These are phyloP conservation scores for Carex littledalei DNA, from an alignment of 176 grass and related monocot genomes.

Conservation along the genomic window DNA sequence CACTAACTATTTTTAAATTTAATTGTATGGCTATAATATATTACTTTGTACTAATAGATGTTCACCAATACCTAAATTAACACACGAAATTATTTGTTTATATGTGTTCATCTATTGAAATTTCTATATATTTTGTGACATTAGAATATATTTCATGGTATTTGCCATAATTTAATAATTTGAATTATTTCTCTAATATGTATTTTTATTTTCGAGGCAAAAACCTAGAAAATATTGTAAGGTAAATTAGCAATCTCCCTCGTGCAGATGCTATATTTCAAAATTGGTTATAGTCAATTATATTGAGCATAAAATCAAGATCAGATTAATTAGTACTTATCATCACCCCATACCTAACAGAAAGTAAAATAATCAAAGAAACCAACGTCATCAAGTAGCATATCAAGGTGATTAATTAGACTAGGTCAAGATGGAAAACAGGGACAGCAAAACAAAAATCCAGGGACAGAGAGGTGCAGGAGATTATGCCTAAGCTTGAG, in stretches of 20 bases:
- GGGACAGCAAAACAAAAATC: background rate
- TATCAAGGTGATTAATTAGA: background rate
- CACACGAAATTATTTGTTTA: no score
- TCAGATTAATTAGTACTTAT: background rate
- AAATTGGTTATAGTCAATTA: background rate
- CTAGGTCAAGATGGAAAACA: constrained; percentile 9
- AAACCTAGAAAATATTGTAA: no score
- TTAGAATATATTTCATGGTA: no score
- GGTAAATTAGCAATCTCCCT: background rate
- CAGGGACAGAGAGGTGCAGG: background rate
- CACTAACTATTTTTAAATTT: no score
- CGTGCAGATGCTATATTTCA: background rate
- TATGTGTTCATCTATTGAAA: no score
- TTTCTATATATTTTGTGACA: no score
- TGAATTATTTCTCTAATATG: no score
- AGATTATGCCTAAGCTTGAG: constrained; percentile 7
- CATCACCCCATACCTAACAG: background rate
- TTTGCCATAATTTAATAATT: no score
- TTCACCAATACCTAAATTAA: no score
- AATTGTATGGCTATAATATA: no score
- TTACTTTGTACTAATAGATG: no score
- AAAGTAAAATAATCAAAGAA: background rate
- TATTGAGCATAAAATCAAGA: background rate
- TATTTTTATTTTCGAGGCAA: no score
- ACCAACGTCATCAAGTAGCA: background rate